These are phyloP conservation scores for Pseudonitzschia multistriata DNA, from an alignment of 108 stramenopile genomes.

Conservation along the genomic window DNA sequence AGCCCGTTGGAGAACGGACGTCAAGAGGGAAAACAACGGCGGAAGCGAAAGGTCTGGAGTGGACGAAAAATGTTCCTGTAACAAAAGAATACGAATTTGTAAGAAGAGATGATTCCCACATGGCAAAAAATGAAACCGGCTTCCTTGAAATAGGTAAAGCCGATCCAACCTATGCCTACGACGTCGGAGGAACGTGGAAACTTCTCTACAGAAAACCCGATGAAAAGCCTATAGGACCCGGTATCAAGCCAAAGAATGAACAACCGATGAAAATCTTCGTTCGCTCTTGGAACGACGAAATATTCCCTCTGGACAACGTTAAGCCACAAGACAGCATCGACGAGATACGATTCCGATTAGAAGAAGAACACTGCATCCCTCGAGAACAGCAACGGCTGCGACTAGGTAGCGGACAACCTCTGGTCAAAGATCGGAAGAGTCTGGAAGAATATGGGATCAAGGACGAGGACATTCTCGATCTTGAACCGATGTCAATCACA, in stretches of 20 bases:
- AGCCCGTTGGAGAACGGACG: neutral
- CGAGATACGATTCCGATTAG: conserved; percentile 22
- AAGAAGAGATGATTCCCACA: conserved; percentile 23
- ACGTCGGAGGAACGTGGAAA: conserved; percentile 30
- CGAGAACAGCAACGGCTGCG: conserved; percentile 26
- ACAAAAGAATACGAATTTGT: neutral
- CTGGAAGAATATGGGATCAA: conserved; percentile 19
- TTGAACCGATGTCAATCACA: conserved; percentile 26
- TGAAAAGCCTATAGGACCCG: conserved; percentile 17
- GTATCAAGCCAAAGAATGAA: conserved; percentile 20
- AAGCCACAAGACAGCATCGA: conserved; percentile 23
- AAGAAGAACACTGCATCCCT: conserved; percentile 29
- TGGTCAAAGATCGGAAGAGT: conserved; percentile 17
- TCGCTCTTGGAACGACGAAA: conserved; percentile 17
- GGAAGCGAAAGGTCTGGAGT: conserved; percentile 4
- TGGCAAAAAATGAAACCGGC: conserved; percentile 17
- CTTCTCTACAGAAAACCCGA: conserved; percentile 29
- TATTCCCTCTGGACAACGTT: conserved; percentile 5
- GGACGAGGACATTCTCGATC: conserved; percentile 15
- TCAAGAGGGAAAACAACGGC: conserved; percentile 2
- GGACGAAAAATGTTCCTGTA: neutral
- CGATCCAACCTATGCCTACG: conserved; percentile 19
- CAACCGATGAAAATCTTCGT: conserved; percentile 25
- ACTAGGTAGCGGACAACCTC: conserved; percentile 2
- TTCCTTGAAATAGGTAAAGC: conserved; percentile 23